phyloP scores from a whole-genome alignment of 352 stramenopile species.

The Globisporangium splendens region DNA sequence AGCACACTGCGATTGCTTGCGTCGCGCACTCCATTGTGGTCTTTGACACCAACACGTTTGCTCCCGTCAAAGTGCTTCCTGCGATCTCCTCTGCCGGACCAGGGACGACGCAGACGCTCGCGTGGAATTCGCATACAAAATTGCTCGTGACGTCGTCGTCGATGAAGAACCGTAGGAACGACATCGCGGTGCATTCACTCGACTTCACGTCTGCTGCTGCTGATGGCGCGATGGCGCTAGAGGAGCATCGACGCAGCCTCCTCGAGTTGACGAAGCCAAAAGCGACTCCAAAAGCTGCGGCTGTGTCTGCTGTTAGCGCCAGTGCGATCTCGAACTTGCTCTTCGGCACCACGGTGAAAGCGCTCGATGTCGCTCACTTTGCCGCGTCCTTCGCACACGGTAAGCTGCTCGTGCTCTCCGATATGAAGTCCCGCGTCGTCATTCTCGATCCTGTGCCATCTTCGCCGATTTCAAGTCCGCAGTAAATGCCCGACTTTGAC shows the following conservation, averaged over 20 bases:
- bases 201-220: constrained; percentile 4
- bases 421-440: constrained; percentile 20
- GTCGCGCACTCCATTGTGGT: constrained; percentile 15
- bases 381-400: constrained; percentile 24
- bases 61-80: constrained; percentile 6
- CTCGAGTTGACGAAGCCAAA: background rate
- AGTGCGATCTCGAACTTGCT: constrained; percentile 7
- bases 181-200: constrained; percentile 28
- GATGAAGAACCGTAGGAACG: constrained; percentile 3
- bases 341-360: background rate
- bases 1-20: constrained; percentile 15
- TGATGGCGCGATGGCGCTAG: background rate
- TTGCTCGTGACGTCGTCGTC: constrained; percentile 21
- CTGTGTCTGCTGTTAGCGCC: no score
- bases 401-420: constrained; percentile 22
- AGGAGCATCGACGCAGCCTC: background rate
- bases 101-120: constrained; percentile 17
- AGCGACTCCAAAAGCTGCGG: constrained; percentile 7
- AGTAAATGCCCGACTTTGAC: constrained; percentile 12
- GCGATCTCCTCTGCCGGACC: constrained; percentile 1
- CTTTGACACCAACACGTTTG: constrained; percentile 22
- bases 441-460: constrained; percentile 13
- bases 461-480: constrained; percentile 1
- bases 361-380: constrained; percentile 13
- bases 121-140: constrained; percentile 13